Evolutionary conservation across 805 yeast species (phyloP).

Genomic region (Wickerhamomyces hampshirensis): DNA sequence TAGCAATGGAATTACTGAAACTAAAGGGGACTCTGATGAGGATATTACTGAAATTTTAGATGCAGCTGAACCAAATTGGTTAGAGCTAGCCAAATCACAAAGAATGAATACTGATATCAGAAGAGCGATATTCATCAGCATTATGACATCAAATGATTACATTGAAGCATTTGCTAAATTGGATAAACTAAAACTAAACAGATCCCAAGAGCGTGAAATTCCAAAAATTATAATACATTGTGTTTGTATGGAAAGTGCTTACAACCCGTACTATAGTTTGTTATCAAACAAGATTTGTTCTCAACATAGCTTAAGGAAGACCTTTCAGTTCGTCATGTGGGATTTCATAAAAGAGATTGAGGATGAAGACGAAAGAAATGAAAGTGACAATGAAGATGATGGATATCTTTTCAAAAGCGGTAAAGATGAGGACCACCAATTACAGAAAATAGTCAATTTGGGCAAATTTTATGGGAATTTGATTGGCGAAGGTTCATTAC

Average conservation of each 20-base stretch:
- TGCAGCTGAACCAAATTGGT: conserved; percentile 66
- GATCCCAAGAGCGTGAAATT: conserved; percentile 79
- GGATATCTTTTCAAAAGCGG: conserved; percentile 28
- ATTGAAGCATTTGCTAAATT: conserved; percentile 80
- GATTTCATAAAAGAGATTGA: conserved; percentile 74
- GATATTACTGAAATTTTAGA: conserved; percentile 17
- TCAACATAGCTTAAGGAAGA: conserved; percentile 68
- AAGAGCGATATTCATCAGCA: conserved; percentile 86
- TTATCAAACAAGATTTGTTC: conserved; percentile 75
- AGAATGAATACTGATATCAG: conserved; percentile 95
- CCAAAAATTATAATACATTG: conserved; percentile 85
- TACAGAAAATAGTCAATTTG: conserved; percentile 59
- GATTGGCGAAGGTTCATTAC: conserved; percentile 67
- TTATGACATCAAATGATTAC: conserved; percentile 93
- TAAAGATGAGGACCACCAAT: conserved; percentile 47
- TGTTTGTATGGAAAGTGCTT: conserved; percentile 65
- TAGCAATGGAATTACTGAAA: too few relatives aligned
- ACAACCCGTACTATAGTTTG: conserved; percentile 86
- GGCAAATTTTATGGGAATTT: conserved; percentile 80
- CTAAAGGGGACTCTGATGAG: conserved; percentile 18
- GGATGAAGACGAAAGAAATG: conserved; percentile 39
- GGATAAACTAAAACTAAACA: conserved; percentile 74
- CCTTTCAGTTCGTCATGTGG: conserved; percentile 89
- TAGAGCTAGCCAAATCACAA: conserved; percentile 76
- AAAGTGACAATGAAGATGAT: conserved; percentile 31